phyloP scores from a whole-genome alignment of 2,329 filamentous ascomycete species.

The Aspergillus bombycis region DNA sequence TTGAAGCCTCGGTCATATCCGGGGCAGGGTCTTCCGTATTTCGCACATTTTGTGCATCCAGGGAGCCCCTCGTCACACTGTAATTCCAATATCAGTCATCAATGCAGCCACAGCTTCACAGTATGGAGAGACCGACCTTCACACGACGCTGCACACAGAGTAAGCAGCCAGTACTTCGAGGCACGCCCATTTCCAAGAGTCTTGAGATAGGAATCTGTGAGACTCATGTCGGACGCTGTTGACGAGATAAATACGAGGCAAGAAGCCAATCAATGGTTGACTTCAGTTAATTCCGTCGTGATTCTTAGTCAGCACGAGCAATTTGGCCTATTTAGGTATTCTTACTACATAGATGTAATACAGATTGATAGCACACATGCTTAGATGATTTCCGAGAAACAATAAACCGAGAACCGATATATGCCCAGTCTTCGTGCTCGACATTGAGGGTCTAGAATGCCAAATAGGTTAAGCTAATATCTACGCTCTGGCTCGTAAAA shows the following conservation, averaged over 20 bases:
- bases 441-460: too few species aligned
- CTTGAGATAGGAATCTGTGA: too few species aligned
- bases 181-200: conserved; percentile 22
- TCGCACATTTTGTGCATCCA: conserved; percentile 37
- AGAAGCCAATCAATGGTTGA: background rate
- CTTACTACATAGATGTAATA: background rate
- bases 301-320: background rate
- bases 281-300: background rate
- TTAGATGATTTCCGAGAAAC: too few species aligned
- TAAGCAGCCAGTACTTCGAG: conserved; percentile 31
- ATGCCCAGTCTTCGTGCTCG: too few species aligned
- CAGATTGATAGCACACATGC: too few species aligned
- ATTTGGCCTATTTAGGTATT: background rate
- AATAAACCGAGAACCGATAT: too few species aligned
- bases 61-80: conserved; percentile 40
- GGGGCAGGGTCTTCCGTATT: conserved; percentile 36
- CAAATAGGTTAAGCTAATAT: too few species aligned
- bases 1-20: conserved; percentile 39
- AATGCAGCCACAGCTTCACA: background rate
- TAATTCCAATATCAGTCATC: conserved; percentile 6
- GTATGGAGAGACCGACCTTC: conserved; percentile 21
- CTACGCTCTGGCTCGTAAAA: too few species aligned
- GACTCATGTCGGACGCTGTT: background rate
- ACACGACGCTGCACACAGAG: conserved; percentile 33
- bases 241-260: conserved; percentile 1